Percentiles rank a stretch among this genome's conserved stretches.
These are phyloP conservation scores for Colletotrichum magnum DNA, from an alignment of 2,329 filamentous ascomycete species.

Conservation along the genomic window DNA sequence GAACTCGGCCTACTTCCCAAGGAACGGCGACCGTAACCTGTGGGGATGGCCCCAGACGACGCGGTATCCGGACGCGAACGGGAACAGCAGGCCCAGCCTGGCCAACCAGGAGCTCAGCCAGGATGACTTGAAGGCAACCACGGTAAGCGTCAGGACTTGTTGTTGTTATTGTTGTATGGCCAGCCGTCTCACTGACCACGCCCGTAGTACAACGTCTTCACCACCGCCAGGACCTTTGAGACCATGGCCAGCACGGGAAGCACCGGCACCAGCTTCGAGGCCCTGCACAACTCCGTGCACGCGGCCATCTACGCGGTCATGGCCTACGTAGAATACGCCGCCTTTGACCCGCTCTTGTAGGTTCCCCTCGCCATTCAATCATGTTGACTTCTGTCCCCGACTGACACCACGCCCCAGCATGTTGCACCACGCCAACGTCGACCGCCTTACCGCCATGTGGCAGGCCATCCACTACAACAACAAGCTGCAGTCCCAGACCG, in stretches of 20 bases:
- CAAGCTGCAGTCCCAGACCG: conserved; percentile 51
- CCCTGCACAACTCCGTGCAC: conserved; percentile 59
- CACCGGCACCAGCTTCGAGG: conserved; percentile 58
- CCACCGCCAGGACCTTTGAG: conserved; percentile 52
- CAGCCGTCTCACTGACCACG: not conserved
- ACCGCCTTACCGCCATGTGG: conserved; percentile 73
- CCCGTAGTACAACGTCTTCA: conserved; percentile 57
- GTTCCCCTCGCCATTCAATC: too few relatives aligned
- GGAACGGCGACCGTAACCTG: conserved; percentile 9
- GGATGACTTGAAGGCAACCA: conserved; percentile 12
- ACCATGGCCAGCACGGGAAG: conserved; percentile 44
- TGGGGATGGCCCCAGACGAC: conserved; percentile 10
- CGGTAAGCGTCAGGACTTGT: not conserved
- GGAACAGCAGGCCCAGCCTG: conserved; percentile 17
- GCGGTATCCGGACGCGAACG: conserved; percentile 8
- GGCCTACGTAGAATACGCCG: conserved; percentile 56
- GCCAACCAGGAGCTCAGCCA: conserved; percentile 17
- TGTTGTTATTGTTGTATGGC: not conserved
- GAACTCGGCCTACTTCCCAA: conserved; percentile 22
- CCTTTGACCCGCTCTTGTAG: conserved; percentile 63
- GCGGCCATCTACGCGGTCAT: conserved; percentile 53
- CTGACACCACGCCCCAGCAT: conserved; percentile 18
- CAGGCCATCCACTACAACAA: conserved; percentile 57
- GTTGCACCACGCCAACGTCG: conserved; percentile 66
- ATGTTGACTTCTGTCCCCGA: not conserved